phyloP scores from a whole-genome alignment of 208 protist species.

The Porcisia hertigi region DNA sequence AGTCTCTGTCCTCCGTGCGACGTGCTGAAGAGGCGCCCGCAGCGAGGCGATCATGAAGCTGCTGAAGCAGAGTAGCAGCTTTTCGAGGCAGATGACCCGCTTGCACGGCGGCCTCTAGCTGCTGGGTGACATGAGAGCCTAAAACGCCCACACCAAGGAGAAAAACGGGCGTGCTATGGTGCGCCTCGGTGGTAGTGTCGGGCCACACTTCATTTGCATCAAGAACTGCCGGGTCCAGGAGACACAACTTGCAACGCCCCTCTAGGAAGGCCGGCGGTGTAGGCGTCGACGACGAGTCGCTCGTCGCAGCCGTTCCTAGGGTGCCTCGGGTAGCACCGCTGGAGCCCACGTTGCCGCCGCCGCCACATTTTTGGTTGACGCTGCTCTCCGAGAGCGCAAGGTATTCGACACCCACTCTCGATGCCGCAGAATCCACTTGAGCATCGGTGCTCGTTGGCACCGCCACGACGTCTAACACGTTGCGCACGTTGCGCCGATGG shows the following conservation, averaged over 20 bases:
- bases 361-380: neutral
- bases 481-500: constrained; percentile 62
- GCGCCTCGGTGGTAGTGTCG: neutral
- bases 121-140: neutral
- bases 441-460: neutral
- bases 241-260: constrained; percentile 25
- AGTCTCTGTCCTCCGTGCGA: neutral
- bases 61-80: constrained; percentile 20
- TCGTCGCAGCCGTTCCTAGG: neutral
- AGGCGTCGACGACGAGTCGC: neutral
- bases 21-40: neutral
- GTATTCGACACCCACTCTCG: neutral
- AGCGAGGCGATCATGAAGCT: constrained; percentile 13
- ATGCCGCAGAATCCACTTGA: neutral
- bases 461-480: constrained; percentile 41
- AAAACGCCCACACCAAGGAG: constrained; percentile 2
- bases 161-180: constrained; percentile 5
- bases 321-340: neutral
- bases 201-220: neutral
- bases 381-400: neutral
- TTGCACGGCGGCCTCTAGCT: constrained; percentile 3
- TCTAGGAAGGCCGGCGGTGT: neutral
- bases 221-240: constrained; percentile 24
- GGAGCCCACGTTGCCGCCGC: neutral
- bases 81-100: neutral